Conservation (phyloP, 768 basidiomycete species). For the Scleroderma bovista region DNA sequence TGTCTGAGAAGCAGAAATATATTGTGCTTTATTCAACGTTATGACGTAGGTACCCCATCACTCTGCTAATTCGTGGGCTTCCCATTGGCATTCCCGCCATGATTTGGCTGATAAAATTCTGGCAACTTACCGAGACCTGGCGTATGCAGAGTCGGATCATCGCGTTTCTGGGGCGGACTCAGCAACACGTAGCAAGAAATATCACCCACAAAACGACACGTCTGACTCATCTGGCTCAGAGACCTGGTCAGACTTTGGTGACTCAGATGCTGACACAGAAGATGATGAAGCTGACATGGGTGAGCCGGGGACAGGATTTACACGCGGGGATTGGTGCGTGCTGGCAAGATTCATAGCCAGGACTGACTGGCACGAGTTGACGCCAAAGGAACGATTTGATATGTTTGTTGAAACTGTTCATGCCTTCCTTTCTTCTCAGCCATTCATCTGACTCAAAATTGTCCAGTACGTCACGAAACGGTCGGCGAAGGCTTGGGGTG, state of each 20-base stretch:
- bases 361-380: slow-evolving; percentile 39
- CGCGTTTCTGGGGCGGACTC: slow-evolving; percentile 19
- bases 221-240: slow-evolving; percentile 12
- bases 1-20: slow-evolving; percentile 3
- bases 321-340: slow-evolving; percentile 56
- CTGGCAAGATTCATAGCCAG: slow-evolving; percentile 55
- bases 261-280: slow-evolving; percentile 18
- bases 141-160: slow-evolving; percentile 18
- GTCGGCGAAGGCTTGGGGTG: slow-evolving; percentile 53
- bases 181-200: slow-evolving; percentile 12
- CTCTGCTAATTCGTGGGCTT: slow-evolving; percentile 53
- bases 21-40: neutral
- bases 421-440: slow-evolving; percentile 2
- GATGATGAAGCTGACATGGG: slow-evolving; percentile 45
- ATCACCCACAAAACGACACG: slow-evolving; percentile 4
- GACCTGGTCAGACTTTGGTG: slow-evolving; percentile 14
- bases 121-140: slow-evolving; percentile 30
- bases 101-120: slow-evolving; percentile 64
- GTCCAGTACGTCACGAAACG: slow-evolving; percentile 44
- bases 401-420: slow-evolving; percentile 47
- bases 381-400: slow-evolving; percentile 48
- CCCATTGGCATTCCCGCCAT: slow-evolving; percentile 62
- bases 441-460: slow-evolving; percentile 2
- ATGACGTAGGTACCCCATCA: slow-evolving; percentile 59
- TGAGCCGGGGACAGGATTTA: slow-evolving; percentile 41